Evolutionary conservation across 768 basidiomycete genomes (phyloP).

Genomic region (Psilocybe subaeruginosa): DNA sequence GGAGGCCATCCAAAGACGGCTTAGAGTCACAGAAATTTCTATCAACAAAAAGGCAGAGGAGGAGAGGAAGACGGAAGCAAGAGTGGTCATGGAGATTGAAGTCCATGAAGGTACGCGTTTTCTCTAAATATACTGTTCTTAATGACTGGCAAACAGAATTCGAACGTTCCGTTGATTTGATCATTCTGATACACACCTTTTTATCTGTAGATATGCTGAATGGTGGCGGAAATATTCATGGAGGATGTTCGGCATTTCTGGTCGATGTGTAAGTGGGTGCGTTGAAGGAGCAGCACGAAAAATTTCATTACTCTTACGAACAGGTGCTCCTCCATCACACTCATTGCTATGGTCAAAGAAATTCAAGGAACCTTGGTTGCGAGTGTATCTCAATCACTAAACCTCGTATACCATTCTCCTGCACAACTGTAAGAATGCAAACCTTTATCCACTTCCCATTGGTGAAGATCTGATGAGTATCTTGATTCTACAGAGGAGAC

Average conservation of each 20-base stretch:
- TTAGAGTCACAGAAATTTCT: slow-evolving; percentile 43
- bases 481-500: slow-evolving; percentile 41
- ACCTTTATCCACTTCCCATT: background rate
- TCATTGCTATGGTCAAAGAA: slow-evolving; percentile 36
- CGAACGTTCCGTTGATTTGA: background rate
- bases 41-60: slow-evolving; percentile 47
- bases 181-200: background rate
- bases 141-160: background rate
- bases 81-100: slow-evolving; percentile 43
- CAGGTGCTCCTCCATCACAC: slow-evolving; percentile 54
- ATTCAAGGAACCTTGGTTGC: slow-evolving; percentile 23
- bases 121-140: background rate
- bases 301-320: background rate
- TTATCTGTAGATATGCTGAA: slow-evolving; percentile 56
- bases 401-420: slow-evolving; percentile 49
- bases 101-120: slow-evolving; percentile 37
- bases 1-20: slow-evolving; percentile 23
- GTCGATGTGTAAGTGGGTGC: slow-evolving; percentile 51
- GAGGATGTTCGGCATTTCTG: slow-evolving; percentile 56
- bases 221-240: slow-evolving; percentile 48
- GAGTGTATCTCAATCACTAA: slow-evolving; percentile 55
- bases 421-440: slow-evolving; percentile 16
- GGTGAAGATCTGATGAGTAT: background rate
- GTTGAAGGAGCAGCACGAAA: background rate
- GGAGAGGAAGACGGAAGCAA: slow-evolving; percentile 42